Percentiles rank a stretch among this genome's conserved stretches.
These are phyloP conservation scores for Jamesozyma gamospora DNA, from an alignment of 805 yeast species.

Conservation along the genomic window DNA sequence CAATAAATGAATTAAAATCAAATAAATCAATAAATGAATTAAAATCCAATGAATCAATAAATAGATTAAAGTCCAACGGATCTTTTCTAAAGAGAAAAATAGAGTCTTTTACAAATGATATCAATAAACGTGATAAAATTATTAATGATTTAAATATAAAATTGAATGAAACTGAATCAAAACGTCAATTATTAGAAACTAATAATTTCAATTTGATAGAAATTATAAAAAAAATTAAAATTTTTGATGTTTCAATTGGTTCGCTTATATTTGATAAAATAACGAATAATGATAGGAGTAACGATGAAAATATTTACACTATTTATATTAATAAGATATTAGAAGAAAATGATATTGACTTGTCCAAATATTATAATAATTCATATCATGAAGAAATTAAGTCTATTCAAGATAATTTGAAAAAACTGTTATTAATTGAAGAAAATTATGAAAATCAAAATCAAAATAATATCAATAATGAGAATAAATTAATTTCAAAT, in stretches of 20 bases:
- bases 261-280: background rate
- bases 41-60: background rate
- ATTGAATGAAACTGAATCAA: background rate
- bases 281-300: too few relatives aligned
- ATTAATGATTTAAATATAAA: background rate
- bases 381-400: background rate
- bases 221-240: background rate
- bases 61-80: background rate
- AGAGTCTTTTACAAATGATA: background rate
- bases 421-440: background rate
- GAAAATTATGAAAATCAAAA: background rate
- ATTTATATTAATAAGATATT: background rate
- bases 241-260: conserved; percentile 4
- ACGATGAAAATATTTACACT: too few relatives aligned
- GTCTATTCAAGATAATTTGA: background rate
- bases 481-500: background rate
- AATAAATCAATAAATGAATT: background rate
- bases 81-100: too few relatives aligned
- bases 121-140: background rate
- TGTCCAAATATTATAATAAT: background rate
- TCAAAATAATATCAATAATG: too few relatives aligned
- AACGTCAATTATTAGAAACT: background rate
- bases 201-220: background rate
- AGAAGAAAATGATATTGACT: background rate
- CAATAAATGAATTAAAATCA: background rate